A percentile compares a stretch with the other conserved stretches of the same genome.
phyloP scores from a whole-genome alignment of 140 eudicot species.

The Oenanthe javanica region DNA sequence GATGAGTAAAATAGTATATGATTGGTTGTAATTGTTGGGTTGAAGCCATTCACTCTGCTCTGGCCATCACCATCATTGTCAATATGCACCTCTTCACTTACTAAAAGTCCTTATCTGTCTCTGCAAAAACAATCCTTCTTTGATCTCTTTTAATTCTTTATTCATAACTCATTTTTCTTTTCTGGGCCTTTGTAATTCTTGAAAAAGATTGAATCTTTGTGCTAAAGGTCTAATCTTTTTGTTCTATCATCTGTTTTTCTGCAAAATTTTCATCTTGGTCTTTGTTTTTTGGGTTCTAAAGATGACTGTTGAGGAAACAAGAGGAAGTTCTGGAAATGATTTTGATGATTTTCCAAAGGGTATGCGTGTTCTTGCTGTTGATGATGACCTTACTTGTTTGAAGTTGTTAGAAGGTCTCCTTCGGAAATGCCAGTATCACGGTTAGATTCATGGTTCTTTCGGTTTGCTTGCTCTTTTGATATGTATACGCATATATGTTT shows the following conservation, averaged over 20 bases:
- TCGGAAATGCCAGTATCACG: conserved; percentile 83
- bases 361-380: conserved; percentile 97
- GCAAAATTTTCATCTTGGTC: conserved; percentile 27
- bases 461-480: background rate
- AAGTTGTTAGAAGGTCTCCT: conserved; percentile 70
- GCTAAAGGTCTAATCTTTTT: conserved; percentile 36
- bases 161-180: background rate
- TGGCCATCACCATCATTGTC: conserved; percentile 67
- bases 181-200: conserved; percentile 22
- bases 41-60: conserved; percentile 56
- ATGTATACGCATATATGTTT: background rate
- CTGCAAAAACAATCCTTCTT: conserved; percentile 29
- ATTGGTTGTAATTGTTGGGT: conserved; percentile 53
- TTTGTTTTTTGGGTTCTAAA: conserved; percentile 11
- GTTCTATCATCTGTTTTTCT: conserved; percentile 26
- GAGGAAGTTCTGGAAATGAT: conserved; percentile 28
- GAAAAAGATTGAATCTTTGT: conserved; percentile 25
- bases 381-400: conserved; percentile 87
- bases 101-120: conserved; percentile 37
- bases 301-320: conserved; percentile 74
- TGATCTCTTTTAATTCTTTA: conserved; percentile 11
- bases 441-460: conserved; percentile 32
- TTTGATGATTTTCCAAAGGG: conserved; percentile 78
- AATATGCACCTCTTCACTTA: conserved; percentile 36
- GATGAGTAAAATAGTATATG: conserved; percentile 24